Evolutionary conservation across 2,329 filamentous ascomycete genomes (phyloP).

Genomic region (Cryphonectria naterciae): DNA sequence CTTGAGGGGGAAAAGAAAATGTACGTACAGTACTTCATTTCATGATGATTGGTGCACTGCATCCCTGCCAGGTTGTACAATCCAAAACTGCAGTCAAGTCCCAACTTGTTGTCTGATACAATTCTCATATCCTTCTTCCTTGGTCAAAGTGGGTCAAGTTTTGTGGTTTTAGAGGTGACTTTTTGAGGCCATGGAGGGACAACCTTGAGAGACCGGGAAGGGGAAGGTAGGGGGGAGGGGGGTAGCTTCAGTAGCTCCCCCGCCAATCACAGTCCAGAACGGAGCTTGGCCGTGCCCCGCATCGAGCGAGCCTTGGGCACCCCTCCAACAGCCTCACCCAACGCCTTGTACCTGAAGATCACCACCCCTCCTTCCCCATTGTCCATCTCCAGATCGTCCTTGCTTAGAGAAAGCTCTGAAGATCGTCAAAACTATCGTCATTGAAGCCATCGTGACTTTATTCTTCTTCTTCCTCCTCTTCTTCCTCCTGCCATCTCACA

Average conservation of each 20-base stretch:
- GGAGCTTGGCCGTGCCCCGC: conserved; percentile 1
- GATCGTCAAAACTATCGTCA: conserved; percentile 19
- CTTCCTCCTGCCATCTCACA: neutral
- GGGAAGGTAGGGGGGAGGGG: too few relatives aligned
- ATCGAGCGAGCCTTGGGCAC: neutral
- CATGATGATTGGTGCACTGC: neutral
- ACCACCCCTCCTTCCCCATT: neutral
- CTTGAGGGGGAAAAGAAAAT: neutral
- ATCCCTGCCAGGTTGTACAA: neutral
- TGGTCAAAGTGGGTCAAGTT: too few relatives aligned
- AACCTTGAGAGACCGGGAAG: neutral
- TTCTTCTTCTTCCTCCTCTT: neutral
- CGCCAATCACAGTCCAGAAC: neutral
- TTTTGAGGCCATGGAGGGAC: neutral
- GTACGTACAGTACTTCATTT: too few relatives aligned
- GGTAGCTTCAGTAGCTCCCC: neutral
- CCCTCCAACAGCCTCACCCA: neutral
- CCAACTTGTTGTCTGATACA: neutral
- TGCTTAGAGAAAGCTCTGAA: neutral
- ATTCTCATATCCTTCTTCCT: neutral
- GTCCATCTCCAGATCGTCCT: neutral
- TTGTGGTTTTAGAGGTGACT: neutral
- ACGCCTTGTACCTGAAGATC: conserved; percentile 9
- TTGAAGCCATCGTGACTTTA: conserved; percentile 19
- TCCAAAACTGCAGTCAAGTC: too few relatives aligned